A percentile compares a stretch with the other conserved stretches of the same genome.
phyloP scores from a whole-genome alignment of 179 eudicot species.

The Camellia oleifera region DNA sequence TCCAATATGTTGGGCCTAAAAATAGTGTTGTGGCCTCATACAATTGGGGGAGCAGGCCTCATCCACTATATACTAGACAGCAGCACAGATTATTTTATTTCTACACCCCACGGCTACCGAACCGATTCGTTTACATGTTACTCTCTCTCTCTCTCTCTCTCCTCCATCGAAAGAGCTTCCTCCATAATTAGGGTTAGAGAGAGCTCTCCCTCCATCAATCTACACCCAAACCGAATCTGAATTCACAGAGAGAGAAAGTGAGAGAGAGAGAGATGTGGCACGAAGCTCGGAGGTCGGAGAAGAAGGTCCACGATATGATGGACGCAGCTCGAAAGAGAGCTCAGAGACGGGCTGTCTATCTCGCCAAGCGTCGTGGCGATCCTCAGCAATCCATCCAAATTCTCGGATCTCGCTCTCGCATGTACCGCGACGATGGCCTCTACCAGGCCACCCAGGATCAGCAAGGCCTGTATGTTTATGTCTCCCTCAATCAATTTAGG shows the following conservation, averaged over 20 bases:
- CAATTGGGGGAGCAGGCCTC: no score
- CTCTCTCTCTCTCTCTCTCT: no score
- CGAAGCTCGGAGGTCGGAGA: slow-evolving; percentile 97
- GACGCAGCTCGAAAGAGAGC: slow-evolving; percentile 93
- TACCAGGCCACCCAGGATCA: slow-evolving; percentile 87
- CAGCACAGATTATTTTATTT: no score
- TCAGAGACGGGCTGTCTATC: slow-evolving; percentile 77
- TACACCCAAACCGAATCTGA: no score
- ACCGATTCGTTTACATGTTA: no score
- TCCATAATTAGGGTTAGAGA: not conserved
- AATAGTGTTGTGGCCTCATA: no score
- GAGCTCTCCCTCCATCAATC: not conserved
- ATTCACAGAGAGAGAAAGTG: not conserved
- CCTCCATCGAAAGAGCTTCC: no score
- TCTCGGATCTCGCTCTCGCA: slow-evolving; percentile 60
- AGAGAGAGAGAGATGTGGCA: slow-evolving; percentile 66
- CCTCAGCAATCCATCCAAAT: slow-evolving; percentile 79
- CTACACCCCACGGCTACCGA: no score
- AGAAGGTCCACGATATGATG: slow-evolving; percentile 97
- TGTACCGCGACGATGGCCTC: slow-evolving; percentile 73
- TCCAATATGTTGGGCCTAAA: no score
- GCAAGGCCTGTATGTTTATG: slow-evolving; percentile 73
- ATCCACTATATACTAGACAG: no score
- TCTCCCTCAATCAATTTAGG: not conserved
- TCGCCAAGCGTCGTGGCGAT: slow-evolving; percentile 90